Evolutionary conservation across 768 basidiomycete genomes (phyloP).

Genomic region (Leccinum truebloodii): DNA sequence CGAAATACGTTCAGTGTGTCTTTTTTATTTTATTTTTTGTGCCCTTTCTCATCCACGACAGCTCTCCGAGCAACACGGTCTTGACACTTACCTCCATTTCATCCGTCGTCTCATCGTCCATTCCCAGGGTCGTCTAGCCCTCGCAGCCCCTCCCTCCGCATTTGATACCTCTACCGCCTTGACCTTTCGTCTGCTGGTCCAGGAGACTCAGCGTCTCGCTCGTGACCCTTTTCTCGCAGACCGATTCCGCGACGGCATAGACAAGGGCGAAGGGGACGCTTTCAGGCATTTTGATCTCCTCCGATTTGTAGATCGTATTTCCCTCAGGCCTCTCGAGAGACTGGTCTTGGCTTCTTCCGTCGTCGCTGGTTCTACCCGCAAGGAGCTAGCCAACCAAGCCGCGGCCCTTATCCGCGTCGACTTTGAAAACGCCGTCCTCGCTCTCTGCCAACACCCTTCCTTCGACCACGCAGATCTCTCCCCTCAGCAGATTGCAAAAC

Average conservation of each 20-base stretch:
- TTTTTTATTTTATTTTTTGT: constrained; percentile 15
- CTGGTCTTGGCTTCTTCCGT: constrained; percentile 77
- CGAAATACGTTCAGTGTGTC: constrained; percentile 91
- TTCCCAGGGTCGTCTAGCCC: constrained; percentile 69
- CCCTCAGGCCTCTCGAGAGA: constrained; percentile 76
- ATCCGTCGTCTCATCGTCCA: constrained; percentile 93
- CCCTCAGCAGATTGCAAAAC: constrained; percentile 71
- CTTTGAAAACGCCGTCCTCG: constrained; percentile 76
- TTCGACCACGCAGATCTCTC: constrained; percentile 82
- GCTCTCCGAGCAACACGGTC: constrained; percentile 96
- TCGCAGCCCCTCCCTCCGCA: constrained; percentile 57
- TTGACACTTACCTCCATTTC: constrained; percentile 97
- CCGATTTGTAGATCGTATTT: constrained; percentile 81
- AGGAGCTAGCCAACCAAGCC: constrained; percentile 62
- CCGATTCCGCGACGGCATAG: constrained; percentile 87
- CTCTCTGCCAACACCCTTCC: constrained; percentile 76
- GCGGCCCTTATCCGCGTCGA: constrained; percentile 68
- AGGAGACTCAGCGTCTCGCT: constrained; percentile 86
- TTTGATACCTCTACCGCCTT: constrained; percentile 77
- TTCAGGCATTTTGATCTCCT: constrained; percentile 83
- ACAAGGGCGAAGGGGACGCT: constrained; percentile 82
- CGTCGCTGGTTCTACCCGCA: constrained; percentile 58
- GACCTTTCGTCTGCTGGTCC: constrained; percentile 81
- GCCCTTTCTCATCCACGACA: constrained; percentile 36
- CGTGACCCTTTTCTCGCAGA: constrained; percentile 90